Conservation (phyloP, 1,139 yeast genomes). For the Debaryomyces psychrophilus region DNA sequence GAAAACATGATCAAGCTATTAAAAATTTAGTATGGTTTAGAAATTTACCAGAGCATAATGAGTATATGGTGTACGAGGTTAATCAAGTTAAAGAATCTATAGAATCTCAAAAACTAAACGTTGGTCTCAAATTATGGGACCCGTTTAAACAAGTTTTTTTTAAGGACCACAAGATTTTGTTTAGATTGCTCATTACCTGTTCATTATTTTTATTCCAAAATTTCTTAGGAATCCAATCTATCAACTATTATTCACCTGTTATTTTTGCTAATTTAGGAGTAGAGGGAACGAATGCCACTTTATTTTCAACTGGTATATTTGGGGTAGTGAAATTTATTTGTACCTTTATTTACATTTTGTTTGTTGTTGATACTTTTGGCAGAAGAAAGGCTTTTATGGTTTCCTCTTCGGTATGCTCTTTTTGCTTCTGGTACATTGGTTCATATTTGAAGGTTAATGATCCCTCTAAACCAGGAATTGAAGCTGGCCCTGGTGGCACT, state of each 20-base stretch:
- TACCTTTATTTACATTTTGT: constrained; percentile 39
- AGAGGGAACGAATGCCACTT: constrained; percentile 41
- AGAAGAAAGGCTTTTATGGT: constrained; percentile 44
- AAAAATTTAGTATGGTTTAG: constrained; percentile 44
- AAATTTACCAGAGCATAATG: constrained; percentile 39
- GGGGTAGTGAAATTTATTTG: constrained; percentile 46
- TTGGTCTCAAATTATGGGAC: constrained; percentile 44
- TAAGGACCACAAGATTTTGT: constrained; percentile 30
- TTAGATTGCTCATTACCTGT: constrained; percentile 37
- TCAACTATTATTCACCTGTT: constrained; percentile 49
- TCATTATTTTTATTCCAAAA: constrained; percentile 44
- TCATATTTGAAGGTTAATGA: constrained; percentile 42
- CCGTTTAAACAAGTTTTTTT: constrained; percentile 41
- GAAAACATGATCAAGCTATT: constrained; percentile 37
- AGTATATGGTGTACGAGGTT: constrained; percentile 41
- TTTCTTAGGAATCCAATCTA: constrained; percentile 50
- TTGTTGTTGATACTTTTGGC: constrained; percentile 44
- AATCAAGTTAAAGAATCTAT: constrained; percentile 30
- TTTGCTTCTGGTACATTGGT: constrained; percentile 50
- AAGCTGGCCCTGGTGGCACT: constrained; percentile 47
- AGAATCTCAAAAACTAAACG: constrained; percentile 32
- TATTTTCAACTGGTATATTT: constrained; percentile 48
- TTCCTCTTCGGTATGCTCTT: constrained; percentile 38
- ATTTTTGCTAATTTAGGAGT: constrained; percentile 44
- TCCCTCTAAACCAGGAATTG: constrained; percentile 38